Conservation (phyloP, 2,329 filamentous ascomycete genomes). For the Sporothrix phasma region DNA sequence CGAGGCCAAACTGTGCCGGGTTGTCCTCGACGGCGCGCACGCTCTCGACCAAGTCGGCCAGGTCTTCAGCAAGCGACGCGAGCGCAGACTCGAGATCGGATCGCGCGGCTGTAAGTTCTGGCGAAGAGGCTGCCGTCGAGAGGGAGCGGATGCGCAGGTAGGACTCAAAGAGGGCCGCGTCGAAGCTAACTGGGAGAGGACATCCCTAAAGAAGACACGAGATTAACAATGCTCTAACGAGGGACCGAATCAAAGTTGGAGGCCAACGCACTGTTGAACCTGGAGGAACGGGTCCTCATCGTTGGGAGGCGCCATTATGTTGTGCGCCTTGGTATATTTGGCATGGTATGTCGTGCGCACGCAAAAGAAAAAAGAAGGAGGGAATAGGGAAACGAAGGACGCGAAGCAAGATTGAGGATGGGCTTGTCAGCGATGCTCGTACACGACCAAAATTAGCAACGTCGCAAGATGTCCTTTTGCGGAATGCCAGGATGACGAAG, state of each 20-base stretch:
- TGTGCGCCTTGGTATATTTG: background rate
- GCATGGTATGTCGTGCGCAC: background rate
- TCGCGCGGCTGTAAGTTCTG: slow-evolving; percentile 74
- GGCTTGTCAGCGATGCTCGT: background rate
- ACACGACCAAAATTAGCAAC: background rate
- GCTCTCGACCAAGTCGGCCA: slow-evolving; percentile 77
- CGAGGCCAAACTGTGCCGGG: slow-evolving; percentile 78
- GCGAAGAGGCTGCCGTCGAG: slow-evolving; percentile 58
- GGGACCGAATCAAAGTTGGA: too few species aligned
- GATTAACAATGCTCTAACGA: too few species aligned
- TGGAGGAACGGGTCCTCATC: slow-evolving; percentile 64
- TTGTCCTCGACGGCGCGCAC: slow-evolving; percentile 81
- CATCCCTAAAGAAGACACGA: slow-evolving; percentile 68
- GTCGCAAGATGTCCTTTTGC: background rate
- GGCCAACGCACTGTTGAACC: slow-evolving; percentile 56
- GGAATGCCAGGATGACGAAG: slow-evolving; percentile 8
- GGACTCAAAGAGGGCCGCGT: slow-evolving; percentile 85
- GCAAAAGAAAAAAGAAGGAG: background rate
- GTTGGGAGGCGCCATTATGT: slow-evolving; percentile 58
- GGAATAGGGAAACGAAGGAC: background rate
- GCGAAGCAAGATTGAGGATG: background rate
- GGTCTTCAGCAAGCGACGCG: slow-evolving; percentile 64
- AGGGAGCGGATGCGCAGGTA: slow-evolving; percentile 93
- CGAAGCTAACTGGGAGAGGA: slow-evolving; percentile 69
- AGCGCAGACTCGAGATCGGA: slow-evolving; percentile 58